These are phyloP conservation scores for Penicillium ucsense DNA, from an alignment of 495 filamentous ascomycete species.

Conservation along the genomic window DNA sequence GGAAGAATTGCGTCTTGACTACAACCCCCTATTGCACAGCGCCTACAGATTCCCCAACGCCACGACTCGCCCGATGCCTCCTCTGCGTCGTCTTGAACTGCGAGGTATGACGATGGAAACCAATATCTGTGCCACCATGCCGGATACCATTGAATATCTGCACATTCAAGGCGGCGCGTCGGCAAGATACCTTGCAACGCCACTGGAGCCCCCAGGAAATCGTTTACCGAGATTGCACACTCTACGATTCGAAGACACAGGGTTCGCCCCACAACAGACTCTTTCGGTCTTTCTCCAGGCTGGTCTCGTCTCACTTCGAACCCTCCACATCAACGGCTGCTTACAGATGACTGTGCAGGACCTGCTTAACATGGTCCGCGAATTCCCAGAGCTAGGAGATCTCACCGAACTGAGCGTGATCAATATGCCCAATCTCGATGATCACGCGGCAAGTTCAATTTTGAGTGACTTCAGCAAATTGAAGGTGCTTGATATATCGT, in stretches of 20 bases:
- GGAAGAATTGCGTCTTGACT: constrained; percentile 27
- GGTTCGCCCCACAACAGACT: constrained; percentile 12
- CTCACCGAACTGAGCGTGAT: constrained; percentile 25
- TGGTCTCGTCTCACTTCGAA: constrained; percentile 16
- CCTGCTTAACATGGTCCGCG: constrained; percentile 3
- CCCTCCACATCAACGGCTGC: constrained; percentile 23
- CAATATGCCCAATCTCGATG: constrained; percentile 13
- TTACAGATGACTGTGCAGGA: constrained; percentile 7
- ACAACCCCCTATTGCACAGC: constrained; percentile 14
- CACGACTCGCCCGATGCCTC: constrained; percentile 7
- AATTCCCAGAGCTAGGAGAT: constrained; percentile 3
- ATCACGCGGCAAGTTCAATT: constrained; percentile 8
- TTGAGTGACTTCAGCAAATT: constrained; percentile 13
- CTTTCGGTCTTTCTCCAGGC: constrained; percentile 11
- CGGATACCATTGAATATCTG: constrained; percentile 23
- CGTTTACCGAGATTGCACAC: constrained; percentile 22
- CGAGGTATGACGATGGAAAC: constrained; percentile 14
- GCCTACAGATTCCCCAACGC: constrained; percentile 2
- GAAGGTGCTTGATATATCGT: constrained; percentile 25
- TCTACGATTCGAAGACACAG: constrained; percentile 20
- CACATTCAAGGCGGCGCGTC: constrained; percentile 18
- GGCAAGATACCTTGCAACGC: not conserved
- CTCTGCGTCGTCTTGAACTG: constrained; percentile 25
- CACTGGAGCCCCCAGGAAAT: not conserved
- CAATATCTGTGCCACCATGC: constrained; percentile 13